A percentile compares a stretch with the other conserved stretches of the same genome.
Evolutionary conservation across 176 grass and related monocot genomes (phyloP).

Genomic region (Oryza rufipogon): DNA sequence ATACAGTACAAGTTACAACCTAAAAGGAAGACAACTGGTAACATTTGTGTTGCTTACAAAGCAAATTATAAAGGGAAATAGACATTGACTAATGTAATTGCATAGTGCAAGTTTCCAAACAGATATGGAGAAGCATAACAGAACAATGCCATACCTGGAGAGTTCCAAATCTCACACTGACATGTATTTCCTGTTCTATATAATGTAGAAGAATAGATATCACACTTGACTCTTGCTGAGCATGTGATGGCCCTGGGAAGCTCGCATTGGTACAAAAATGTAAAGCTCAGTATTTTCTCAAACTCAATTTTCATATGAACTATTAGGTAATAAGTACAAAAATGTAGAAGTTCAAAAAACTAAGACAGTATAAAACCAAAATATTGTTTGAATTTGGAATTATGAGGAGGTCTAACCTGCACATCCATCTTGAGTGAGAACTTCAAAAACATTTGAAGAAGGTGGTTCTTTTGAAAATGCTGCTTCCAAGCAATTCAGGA

Average conservation of each 20-base stretch:
- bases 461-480: slow-evolving; percentile 82
- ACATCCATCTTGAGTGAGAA: slow-evolving; percentile 61
- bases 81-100: background rate
- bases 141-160: slow-evolving; percentile 65
- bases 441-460: slow-evolving; percentile 66
- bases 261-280: slow-evolving; percentile 37
- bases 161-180: slow-evolving; percentile 70
- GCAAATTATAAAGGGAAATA: slow-evolving; percentile 5
- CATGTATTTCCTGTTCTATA: slow-evolving; percentile 61
- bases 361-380: slow-evolving; percentile 19
- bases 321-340: slow-evolving; percentile 13
- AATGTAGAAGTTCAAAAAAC: slow-evolving; percentile 35
- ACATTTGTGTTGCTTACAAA: background rate
- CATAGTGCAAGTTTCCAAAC: slow-evolving; percentile 2
- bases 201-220: slow-evolving; percentile 67
- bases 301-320: slow-evolving; percentile 28
- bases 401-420: slow-evolving; percentile 51
- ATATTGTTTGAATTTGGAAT: slow-evolving; percentile 34
- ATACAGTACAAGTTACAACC: background rate
- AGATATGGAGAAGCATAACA: slow-evolving; percentile 21
- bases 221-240: slow-evolving; percentile 56
- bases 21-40: background rate
- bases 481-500: slow-evolving; percentile 84
- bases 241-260: slow-evolving; percentile 47
- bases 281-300: slow-evolving; percentile 36